Percentiles rank a stretch among this genome's conserved stretches.
Conservation (phyloP, 306 rosid species). For the Dryas alaskensis region DNA sequence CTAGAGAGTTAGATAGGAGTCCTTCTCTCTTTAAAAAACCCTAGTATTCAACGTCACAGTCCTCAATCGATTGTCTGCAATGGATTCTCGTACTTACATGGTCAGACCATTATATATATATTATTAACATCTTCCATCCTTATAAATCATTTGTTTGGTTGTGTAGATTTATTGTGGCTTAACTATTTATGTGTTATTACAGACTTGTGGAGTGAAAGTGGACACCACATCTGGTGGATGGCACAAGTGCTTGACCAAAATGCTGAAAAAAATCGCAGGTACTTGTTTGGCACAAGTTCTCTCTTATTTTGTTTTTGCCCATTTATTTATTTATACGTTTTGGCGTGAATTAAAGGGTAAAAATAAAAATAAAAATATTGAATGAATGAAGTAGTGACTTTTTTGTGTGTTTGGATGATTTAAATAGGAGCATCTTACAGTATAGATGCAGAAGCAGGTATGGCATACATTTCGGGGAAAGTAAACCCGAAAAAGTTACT, state of each 20-base stretch:
- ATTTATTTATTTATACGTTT: too few relatives aligned
- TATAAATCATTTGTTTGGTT: too few relatives aligned
- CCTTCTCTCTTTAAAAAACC: background rate
- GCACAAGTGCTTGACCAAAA: conserved; percentile 9
- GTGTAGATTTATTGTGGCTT: too few relatives aligned
- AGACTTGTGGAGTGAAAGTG: conserved; percentile 13
- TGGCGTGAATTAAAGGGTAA: too few relatives aligned
- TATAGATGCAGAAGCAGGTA: conserved; percentile 15
- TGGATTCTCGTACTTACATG: background rate
- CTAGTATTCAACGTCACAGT: background rate
- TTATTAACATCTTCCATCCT: too few relatives aligned
- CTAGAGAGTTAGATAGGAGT: background rate
- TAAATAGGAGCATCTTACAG: conserved; percentile 10
- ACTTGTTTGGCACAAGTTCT: too few relatives aligned
- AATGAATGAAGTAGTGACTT: background rate
- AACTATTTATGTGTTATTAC: background rate
- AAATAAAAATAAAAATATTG: too few relatives aligned
- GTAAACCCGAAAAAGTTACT: conserved; percentile 1
- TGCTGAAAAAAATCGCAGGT: conserved; percentile 11
- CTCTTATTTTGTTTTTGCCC: too few relatives aligned
- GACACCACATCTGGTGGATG: conserved; percentile 3
- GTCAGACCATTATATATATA: background rate
- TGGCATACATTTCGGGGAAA: conserved; percentile 17
- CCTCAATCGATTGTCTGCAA: background rate
- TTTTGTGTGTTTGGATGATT: background rate